A percentile compares a stretch with the other conserved stretches of the same genome.
Conservation (phyloP, 768 basidiomycete genomes). For the Phylloporus sp. region DNA sequence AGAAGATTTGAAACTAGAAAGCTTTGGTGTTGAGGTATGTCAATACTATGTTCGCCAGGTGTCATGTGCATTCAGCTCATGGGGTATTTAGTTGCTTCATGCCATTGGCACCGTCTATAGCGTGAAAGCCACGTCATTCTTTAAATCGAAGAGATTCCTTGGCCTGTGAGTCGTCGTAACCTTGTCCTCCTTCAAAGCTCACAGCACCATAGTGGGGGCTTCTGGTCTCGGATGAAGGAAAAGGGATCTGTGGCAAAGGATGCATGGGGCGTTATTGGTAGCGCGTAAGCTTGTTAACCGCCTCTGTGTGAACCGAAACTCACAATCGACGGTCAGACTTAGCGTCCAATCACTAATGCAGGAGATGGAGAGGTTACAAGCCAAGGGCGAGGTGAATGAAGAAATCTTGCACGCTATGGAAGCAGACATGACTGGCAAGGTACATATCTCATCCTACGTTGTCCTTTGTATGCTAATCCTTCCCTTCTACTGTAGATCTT, state of each 20-base stretch:
- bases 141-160: conserved; percentile 89
- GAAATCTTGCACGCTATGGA: conserved; percentile 84
- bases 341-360: conserved; percentile 32
- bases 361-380: conserved; percentile 89
- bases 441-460: conserved; percentile 24
- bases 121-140: conserved; percentile 85
- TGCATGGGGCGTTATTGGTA: conserved; percentile 93
- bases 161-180: conserved; percentile 63
- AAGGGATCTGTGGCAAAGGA: conserved; percentile 92
- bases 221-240: conserved; percentile 92
- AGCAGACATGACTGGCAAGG: conserved; percentile 91
- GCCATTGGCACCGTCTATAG: conserved; percentile 91
- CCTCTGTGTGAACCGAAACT: conserved; percentile 49
- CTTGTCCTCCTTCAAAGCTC: conserved; percentile 1
- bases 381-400: conserved; percentile 83
- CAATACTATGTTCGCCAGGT: neutral
- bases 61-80: conserved; percentile 1
- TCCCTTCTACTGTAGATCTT: conserved; percentile 55
- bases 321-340: conserved; percentile 40
- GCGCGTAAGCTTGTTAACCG: conserved; percentile 61
- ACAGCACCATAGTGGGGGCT: conserved; percentile 59
- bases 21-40: conserved; percentile 91
- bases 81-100: conserved; percentile 61
- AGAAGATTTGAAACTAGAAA: conserved; percentile 94
- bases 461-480: neutral